A percentile compares a stretch with the other conserved stretches of the same genome.
Conservation (phyloP, 768 basidiomycete species). For the Postia placenta region DNA sequence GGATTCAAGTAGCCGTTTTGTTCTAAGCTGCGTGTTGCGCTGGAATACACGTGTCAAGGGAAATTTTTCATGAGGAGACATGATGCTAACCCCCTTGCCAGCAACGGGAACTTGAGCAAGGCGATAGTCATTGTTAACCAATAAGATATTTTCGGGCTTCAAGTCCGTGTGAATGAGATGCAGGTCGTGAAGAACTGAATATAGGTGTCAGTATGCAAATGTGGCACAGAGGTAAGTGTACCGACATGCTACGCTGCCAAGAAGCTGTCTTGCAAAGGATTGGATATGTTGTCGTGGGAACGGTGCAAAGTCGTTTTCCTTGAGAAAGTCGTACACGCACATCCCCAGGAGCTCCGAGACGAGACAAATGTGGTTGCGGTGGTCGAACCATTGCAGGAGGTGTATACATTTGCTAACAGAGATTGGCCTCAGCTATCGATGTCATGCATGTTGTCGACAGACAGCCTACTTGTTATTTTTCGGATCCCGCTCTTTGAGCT, state of each 20-base stretch:
- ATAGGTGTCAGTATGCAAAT: conserved; percentile 13
- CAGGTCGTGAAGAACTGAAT: conserved; percentile 80
- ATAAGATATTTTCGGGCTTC: conserved; percentile 97
- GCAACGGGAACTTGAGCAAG: conserved; percentile 52
- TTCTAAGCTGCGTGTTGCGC: conserved; percentile 61
- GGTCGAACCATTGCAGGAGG: conserved; percentile 91
- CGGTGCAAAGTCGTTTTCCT: conserved; percentile 94
- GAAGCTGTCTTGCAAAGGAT: conserved; percentile 86
- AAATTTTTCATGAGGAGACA: conserved; percentile 10
- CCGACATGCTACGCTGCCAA: conserved; percentile 92
- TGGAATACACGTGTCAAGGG: conserved; percentile 27
- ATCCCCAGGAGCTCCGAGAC: conserved; percentile 94
- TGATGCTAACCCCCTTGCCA: conserved; percentile 49
- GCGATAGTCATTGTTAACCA: conserved; percentile 79
- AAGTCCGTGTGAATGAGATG: conserved; percentile 96
- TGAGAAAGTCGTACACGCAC: conserved; percentile 98
- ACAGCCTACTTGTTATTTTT: conserved; percentile 78
- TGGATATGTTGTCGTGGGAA: conserved; percentile 97
- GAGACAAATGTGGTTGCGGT: conserved; percentile 94
- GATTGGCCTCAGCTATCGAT: conserved; percentile 12
- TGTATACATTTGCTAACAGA: conserved; percentile 91
- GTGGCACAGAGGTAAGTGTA: conserved; percentile 13
- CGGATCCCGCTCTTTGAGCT: conserved; percentile 85
- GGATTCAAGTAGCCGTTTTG: conserved; percentile 74
- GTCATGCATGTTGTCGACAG: conserved; percentile 5